These are phyloP conservation scores for Populus tomentosa DNA, from an alignment of 441 rosid genomes.

Conservation along the genomic window DNA sequence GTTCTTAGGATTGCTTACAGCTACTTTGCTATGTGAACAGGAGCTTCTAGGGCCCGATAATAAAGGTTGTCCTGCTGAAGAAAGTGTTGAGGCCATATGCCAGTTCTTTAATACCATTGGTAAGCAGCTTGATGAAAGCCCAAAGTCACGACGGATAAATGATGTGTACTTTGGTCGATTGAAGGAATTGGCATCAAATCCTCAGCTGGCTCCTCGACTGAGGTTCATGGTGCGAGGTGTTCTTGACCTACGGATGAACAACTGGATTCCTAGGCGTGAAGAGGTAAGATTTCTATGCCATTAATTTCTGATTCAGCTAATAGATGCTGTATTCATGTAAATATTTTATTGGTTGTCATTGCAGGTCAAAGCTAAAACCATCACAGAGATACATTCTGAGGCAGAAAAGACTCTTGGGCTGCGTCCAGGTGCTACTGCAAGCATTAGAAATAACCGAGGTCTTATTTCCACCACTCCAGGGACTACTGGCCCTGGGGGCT, in stretches of 20 bases:
- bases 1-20: slow-evolving; percentile 7
- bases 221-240: slow-evolving; percentile 76
- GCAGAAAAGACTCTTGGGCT: slow-evolving; percentile 86
- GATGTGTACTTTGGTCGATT: slow-evolving; percentile 55
- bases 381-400: slow-evolving; percentile 83
- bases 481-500: slow-evolving; percentile 48
- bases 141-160: slow-evolving; percentile 60
- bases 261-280: slow-evolving; percentile 92
- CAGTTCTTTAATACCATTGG: slow-evolving; percentile 81
- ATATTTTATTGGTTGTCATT: slow-evolving; percentile 8
- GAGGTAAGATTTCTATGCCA: slow-evolving; percentile 45
- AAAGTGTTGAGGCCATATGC: slow-evolving; percentile 83
- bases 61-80: slow-evolving; percentile 67
- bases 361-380: slow-evolving; percentile 88
- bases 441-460: slow-evolving; percentile 64
- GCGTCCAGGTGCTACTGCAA: slow-evolving; percentile 87
- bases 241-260: slow-evolving; percentile 67
- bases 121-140: slow-evolving; percentile 76
- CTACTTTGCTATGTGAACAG: slow-evolving; percentile 31
- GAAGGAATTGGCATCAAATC: slow-evolving; percentile 56
- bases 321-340: not conserved
- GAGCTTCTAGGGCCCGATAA: slow-evolving; percentile 72
- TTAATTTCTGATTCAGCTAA: not conserved
- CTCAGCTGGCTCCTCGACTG: slow-evolving; percentile 64
- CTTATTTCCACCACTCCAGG: slow-evolving; percentile 42